phyloP scores from a whole-genome alignment of 148 eudicot species.

The Vaccinium darrowii region DNA sequence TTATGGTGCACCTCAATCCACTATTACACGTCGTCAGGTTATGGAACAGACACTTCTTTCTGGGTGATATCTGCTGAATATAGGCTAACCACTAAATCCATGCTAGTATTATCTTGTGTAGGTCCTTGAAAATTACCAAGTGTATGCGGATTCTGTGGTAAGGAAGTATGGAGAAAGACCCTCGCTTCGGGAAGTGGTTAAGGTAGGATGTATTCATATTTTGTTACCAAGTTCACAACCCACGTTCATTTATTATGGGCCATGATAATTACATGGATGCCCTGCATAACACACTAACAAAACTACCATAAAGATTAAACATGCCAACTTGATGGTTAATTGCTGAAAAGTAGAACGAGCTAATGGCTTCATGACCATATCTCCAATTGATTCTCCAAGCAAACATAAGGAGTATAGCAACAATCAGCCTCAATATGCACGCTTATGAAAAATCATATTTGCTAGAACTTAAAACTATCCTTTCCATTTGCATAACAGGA shows the following conservation, averaged over 20 bases:
- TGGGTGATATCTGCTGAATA: not conserved
- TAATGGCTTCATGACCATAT: not conserved
- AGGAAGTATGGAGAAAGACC: constrained; percentile 73
- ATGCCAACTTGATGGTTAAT: not conserved
- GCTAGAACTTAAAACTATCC: not conserved
- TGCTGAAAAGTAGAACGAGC: not conserved
- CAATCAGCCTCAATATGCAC: not conserved
- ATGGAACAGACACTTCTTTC: constrained; percentile 4
- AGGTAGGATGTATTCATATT: constrained; percentile 39
- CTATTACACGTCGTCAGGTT: constrained; percentile 85
- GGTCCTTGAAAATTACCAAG: constrained; percentile 83
- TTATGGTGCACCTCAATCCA: constrained; percentile 72
- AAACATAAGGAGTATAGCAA: not conserved
- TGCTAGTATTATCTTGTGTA: constrained; percentile 18
- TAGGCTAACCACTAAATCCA: not conserved
- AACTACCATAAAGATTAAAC: not conserved
- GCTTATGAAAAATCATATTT: not conserved
- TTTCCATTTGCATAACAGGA: not conserved
- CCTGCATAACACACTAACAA: not conserved
- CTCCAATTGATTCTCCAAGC: not conserved
- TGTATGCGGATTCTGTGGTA: constrained; percentile 77
- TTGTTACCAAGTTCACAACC: not conserved
- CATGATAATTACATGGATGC: not conserved
- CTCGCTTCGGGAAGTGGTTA: constrained; percentile 68
- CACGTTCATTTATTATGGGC: not conserved